Base-by-base conservation (phyloP, 306 rosid genomes). In the Cucurbita maxima region DNA sequence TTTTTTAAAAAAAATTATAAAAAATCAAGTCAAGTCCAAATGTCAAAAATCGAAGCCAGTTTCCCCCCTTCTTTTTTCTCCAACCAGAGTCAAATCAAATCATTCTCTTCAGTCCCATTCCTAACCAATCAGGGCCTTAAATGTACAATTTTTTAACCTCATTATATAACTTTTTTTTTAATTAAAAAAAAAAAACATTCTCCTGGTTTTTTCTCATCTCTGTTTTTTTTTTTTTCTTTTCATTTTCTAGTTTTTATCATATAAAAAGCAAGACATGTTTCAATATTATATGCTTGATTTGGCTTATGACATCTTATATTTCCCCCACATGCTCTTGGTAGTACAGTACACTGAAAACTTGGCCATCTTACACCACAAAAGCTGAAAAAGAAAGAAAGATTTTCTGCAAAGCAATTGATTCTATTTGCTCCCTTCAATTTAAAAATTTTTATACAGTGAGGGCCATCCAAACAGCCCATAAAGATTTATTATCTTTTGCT, bases 401-500 rank as follows among this genome's bases (percentile, higher is more conserved):
- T 68, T 68, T 47, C 7, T 70, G 44, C 45, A 70, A 70, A 70
- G 74, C 47, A 70, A 51, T 16, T 48, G 45, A 48, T 48, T 70
- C 59, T 30, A 50, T 70, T 50, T 70, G 59, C 59, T 22, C 74
- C 74, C 59, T 30, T 51, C 13, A 48, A 51, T 13, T 30, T 7
- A 45, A 47, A 69, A 69, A 47, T 10, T n/a, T 2, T 30, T 40
- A 5, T 51, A 7, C 18, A 70, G 16, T 52, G 59, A 51, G 74
- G 74, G 30, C 30, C 74, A 70, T 25, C 25, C 30, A 51, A 70
- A 70, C 59, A 70, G 59, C 74, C 57, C 47, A 70, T 70, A 70
- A 70, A 70, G 74, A 70, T 70, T 70, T 51, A 56, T 13, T n/a
- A 36, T 70, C 47, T 70, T 70, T 40, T 51, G 38, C 64, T 59